Evolutionary conservation across 768 basidiomycete species (phyloP).

Genomic region (Leucocoprinus birnbaumii): DNA sequence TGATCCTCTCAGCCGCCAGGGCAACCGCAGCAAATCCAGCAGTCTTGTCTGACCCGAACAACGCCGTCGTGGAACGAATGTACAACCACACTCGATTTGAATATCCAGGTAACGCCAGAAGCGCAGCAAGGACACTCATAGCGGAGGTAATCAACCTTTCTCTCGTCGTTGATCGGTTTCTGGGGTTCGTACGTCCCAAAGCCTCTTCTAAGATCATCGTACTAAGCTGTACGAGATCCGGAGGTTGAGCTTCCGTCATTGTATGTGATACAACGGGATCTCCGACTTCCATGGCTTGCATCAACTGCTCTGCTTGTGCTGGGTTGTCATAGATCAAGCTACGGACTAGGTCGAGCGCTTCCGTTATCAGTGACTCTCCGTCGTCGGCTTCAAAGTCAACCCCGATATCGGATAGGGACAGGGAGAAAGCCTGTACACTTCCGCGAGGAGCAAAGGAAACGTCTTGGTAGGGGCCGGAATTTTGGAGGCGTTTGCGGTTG

Average conservation of each 20-base stretch:
- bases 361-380: conserved; percentile 64
- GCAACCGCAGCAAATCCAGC: conserved; percentile 60
- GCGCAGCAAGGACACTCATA: conserved; percentile 75
- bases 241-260: conserved; percentile 50
- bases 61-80: conserved; percentile 70
- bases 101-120: conserved; percentile 70
- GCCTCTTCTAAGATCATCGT: conserved; percentile 82
- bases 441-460: conserved; percentile 51
- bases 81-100: conserved; percentile 89
- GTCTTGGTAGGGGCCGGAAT: conserved; percentile 44
- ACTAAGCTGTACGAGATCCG: conserved; percentile 76
- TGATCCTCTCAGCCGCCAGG: conserved; percentile 66
- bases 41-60: conserved; percentile 66
- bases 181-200: conserved; percentile 50
- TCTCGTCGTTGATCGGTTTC: conserved; percentile 37
- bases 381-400: conserved; percentile 63
- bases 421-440: conserved; percentile 35
- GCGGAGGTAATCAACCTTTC: conserved; percentile 74
- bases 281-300: conserved; percentile 64
- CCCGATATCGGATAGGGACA: conserved; percentile 49
- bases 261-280: conserved; percentile 49
- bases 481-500: conserved; percentile 47
- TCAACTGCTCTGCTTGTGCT: conserved; percentile 56
- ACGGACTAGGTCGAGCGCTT: conserved; percentile 77
- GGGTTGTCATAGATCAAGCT: conserved; percentile 74